Evolutionary conservation across 306 rosid genomes (phyloP).

Genomic region (Dryas drummondii): DNA sequence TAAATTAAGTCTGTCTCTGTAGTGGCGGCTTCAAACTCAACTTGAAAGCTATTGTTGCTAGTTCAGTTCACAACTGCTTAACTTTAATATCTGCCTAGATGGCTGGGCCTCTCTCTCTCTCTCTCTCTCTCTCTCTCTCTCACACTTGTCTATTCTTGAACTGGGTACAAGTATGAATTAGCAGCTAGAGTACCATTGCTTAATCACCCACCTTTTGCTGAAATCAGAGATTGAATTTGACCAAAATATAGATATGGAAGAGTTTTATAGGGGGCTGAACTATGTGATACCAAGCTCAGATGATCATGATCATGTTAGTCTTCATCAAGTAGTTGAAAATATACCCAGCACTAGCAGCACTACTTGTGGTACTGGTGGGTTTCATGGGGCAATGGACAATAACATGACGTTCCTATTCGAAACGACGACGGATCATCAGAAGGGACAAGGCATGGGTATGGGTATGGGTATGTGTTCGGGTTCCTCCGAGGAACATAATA

Average conservation of each 20-base stretch:
- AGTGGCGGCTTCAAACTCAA: no score
- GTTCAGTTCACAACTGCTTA: no score
- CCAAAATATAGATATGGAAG: slow-evolving; percentile 18
- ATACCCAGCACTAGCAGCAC: slow-evolving; percentile 1
- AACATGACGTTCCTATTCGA: slow-evolving; percentile 20
- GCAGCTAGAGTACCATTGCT: no score
- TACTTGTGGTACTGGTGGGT: slow-evolving; percentile 9
- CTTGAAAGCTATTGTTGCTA: no score
- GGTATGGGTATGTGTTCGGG: slow-evolving; percentile 16
- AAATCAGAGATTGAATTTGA: not conserved
- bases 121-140: not conserved
- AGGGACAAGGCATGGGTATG: not conserved
- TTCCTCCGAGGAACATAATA: slow-evolving; percentile 14
- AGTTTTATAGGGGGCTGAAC: slow-evolving; percentile 12
- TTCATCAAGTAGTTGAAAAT: slow-evolving; percentile 13
- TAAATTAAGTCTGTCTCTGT: no score
- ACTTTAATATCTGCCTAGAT: no score
- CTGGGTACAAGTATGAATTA: no score
- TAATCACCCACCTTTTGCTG: no score
- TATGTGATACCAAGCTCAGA: slow-evolving; percentile 16
- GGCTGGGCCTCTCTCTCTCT: not conserved
- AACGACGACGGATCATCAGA: not conserved
- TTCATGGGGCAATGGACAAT: slow-evolving; percentile 27
- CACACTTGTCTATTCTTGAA: no score
- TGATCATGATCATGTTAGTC: slow-evolving; percentile 17